Evolutionary conservation across 345 rosid species (phyloP).

Genomic region (Adansonia digitata): DNA sequence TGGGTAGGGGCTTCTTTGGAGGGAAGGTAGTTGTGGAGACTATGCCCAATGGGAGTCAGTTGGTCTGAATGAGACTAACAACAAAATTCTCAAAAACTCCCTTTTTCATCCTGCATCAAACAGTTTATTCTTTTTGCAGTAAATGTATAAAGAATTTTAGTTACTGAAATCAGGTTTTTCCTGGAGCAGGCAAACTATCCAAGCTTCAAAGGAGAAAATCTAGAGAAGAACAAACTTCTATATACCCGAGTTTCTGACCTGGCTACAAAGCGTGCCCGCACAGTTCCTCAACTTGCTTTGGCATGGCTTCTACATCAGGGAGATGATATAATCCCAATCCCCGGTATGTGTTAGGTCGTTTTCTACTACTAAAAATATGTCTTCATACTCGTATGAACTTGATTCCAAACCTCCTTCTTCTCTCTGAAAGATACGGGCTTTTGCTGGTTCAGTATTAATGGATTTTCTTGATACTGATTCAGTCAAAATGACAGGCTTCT

Average conservation of each 20-base stretch:
- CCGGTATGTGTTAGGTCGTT: conserved; percentile 18
- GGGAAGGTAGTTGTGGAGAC: conserved; percentile 32
- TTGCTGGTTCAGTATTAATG: neutral
- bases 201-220: conserved; percentile 34
- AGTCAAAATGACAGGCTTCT: neutral
- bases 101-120: neutral
- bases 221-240: no score
- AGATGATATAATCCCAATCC: conserved; percentile 38
- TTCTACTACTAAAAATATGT: neutral
- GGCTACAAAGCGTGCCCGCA: conserved; percentile 30
- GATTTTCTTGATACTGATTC: neutral
- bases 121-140: neutral
- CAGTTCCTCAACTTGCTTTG: no score
- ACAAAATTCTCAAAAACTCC: neutral
- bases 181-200: conserved; percentile 23
- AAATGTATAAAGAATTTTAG: neutral
- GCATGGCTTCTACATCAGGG: conserved; percentile 45
- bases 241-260: conserved; percentile 25
- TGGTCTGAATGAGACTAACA: conserved; percentile 9
- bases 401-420: neutral
- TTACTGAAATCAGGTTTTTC: neutral
- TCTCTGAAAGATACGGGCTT: neutral
- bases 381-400: neutral
- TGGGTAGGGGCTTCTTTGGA: no score
- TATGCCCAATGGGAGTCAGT: conserved; percentile 20